Conservation (phyloP, 225 moss, liverwort and hornwort genomes). For the Antitrichia curtipendula region DNA sequence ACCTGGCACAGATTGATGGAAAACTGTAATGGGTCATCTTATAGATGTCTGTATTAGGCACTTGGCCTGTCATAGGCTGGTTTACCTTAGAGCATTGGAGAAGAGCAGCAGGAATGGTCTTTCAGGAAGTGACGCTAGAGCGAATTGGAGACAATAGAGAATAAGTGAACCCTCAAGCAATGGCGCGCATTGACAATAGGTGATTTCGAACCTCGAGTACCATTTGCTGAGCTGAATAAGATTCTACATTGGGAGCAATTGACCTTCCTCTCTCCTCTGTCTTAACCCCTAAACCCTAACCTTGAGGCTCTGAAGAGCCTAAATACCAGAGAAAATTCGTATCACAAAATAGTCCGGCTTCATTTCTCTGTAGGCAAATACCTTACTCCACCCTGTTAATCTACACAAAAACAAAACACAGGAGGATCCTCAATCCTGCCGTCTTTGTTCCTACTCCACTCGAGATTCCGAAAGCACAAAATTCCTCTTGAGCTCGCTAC, state of each 20-base stretch:
- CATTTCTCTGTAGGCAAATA: constrained; percentile 58
- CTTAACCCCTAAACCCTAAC: neutral
- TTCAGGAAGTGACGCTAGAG: neutral
- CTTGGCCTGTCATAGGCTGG: too few species aligned
- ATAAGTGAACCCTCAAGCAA: neutral
- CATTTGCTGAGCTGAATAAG: neutral
- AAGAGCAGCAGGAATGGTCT: neutral
- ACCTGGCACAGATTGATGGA: too few species aligned
- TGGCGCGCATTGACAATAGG: neutral
- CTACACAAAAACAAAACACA: neutral
- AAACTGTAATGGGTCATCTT: too few species aligned
- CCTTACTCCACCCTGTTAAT: constrained; percentile 55
- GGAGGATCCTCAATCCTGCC: neutral
- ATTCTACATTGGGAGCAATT: neutral
- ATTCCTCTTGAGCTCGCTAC: neutral
- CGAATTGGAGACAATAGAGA: neutral
- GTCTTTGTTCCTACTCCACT: neutral
- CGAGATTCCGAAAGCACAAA: neutral
- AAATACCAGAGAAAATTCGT: neutral
- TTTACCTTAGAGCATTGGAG: neutral
- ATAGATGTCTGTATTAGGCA: too few species aligned
- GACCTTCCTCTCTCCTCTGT: neutral
- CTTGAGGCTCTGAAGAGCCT: neutral
- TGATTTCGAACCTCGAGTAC: neutral
- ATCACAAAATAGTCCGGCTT: constrained; percentile 67